Evolutionary conservation across 352 stramenopile genomes (phyloP).

Genomic region (Pythium oligandrum): DNA sequence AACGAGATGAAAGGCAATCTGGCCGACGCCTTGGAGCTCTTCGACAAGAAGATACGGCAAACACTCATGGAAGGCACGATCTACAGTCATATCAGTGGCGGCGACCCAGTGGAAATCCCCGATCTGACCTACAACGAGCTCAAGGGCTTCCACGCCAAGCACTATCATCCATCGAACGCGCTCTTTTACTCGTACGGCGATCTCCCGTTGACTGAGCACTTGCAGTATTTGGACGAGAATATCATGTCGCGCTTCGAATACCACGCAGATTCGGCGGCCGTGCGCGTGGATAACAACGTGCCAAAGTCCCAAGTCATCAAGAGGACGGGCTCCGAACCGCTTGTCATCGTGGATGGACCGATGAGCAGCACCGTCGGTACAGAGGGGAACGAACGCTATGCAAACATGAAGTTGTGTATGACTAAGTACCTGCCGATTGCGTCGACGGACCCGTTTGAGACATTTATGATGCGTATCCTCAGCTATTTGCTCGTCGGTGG

Average conservation of each 20-base stretch:
- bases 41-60: conserved; percentile 88
- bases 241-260: conserved; percentile 69
- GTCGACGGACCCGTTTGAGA: conserved; percentile 68
- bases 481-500: conserved; percentile 76
- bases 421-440: conserved; percentile 63
- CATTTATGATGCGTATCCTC: conserved; percentile 77
- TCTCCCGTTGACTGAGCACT: conserved; percentile 67
- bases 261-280: conserved; percentile 36
- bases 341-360: conserved; percentile 48
- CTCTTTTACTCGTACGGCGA: conserved; percentile 90
- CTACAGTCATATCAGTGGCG: conserved; percentile 81
- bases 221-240: conserved; percentile 68
- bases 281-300: conserved; percentile 32
- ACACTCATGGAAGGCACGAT: conserved; percentile 88
- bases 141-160: conserved; percentile 65
- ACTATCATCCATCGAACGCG: conserved; percentile 89
- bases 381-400: conserved; percentile 18
- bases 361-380: conserved; percentile 30
- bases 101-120: conserved; percentile 64
- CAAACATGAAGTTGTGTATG: conserved; percentile 80
- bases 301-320: conserved; percentile 38
- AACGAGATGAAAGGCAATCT: conserved; percentile 99
- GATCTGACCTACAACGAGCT: conserved; percentile 77
- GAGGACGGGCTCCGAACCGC: conserved; percentile 6
- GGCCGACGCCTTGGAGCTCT: conserved; percentile 92